Evolutionary conservation across 2,329 filamentous ascomycete species (phyloP).

Genomic region (Stenocarpella maydis): DNA sequence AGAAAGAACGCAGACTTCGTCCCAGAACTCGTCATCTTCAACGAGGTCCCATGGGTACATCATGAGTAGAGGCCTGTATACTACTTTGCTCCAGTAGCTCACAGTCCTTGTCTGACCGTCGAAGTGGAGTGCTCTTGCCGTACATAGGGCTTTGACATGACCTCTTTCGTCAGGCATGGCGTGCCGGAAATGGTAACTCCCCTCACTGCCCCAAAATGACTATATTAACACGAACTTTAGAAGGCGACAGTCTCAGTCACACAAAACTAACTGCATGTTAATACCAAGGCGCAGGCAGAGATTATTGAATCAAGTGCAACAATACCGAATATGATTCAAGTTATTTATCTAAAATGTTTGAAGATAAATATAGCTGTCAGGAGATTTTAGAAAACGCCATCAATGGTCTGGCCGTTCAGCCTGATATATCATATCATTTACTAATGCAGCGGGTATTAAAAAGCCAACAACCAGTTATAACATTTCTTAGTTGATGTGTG

Average conservation of each 20-base stretch:
- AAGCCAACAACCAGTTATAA: too few species aligned
- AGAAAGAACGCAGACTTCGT: neutral
- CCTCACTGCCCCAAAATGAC: neutral
- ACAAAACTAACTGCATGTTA: neutral
- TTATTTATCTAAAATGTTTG: too few species aligned
- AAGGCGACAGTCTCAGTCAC: neutral
- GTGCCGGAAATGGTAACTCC: neutral
- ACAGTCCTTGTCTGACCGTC: neutral
- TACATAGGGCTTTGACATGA: neutral
- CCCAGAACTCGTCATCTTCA: conserved; percentile 1
- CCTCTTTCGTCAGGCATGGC: neutral
- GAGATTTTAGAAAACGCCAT: too few species aligned
- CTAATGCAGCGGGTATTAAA: too few species aligned
- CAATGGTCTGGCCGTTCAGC: too few species aligned
- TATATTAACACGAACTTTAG: neutral
- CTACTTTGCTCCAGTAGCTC: neutral
- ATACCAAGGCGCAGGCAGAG: neutral
- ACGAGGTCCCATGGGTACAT: neutral
- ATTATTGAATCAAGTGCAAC: too few species aligned
- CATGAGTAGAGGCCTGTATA: neutral
- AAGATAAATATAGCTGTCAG: too few species aligned
- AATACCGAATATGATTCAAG: too few species aligned
- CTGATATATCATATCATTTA: too few species aligned
- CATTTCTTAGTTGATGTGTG: too few species aligned
- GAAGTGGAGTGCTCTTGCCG: neutral